phyloP scores from a whole-genome alignment of 2,329 filamentous ascomycete genomes.

The Verticillium zaregamsianum region DNA sequence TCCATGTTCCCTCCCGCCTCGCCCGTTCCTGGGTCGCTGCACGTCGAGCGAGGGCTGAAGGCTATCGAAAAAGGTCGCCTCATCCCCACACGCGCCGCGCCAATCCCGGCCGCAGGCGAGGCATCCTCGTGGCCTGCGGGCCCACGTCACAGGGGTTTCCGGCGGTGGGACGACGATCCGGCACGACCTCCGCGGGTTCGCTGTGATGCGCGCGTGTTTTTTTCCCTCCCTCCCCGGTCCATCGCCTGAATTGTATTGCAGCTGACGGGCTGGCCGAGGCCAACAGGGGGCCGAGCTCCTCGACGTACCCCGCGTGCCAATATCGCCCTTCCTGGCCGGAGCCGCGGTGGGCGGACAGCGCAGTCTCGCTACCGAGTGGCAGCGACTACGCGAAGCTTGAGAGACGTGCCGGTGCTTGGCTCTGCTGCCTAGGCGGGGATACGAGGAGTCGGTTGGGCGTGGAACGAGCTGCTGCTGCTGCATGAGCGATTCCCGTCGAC shows the following conservation, averaged over 20 bases:
- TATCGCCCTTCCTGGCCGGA: background rate
- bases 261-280: background rate
- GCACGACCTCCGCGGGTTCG: background rate
- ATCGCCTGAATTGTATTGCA: too few species aligned
- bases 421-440: background rate
- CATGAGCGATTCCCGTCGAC: too few species aligned
- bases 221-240: too few species aligned
- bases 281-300: background rate
- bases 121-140: background rate
- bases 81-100: background rate
- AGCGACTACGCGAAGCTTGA: background rate
- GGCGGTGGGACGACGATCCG: background rate
- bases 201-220: too few species aligned
- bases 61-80: background rate
- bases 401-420: background rate
- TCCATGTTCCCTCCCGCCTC: background rate
- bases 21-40: background rate
- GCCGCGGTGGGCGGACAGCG: background rate
- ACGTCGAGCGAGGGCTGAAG: background rate
- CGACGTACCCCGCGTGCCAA: background rate
- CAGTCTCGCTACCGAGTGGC: background rate
- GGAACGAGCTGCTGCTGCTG: too few species aligned
- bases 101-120: background rate
- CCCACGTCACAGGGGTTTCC: background rate
- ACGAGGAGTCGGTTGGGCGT: background rate